Evolutionary conservation across 345 rosid species (phyloP), one percentile per base, ranked within the genome.

Genomic region (Lumnitzera littorea): DNA sequence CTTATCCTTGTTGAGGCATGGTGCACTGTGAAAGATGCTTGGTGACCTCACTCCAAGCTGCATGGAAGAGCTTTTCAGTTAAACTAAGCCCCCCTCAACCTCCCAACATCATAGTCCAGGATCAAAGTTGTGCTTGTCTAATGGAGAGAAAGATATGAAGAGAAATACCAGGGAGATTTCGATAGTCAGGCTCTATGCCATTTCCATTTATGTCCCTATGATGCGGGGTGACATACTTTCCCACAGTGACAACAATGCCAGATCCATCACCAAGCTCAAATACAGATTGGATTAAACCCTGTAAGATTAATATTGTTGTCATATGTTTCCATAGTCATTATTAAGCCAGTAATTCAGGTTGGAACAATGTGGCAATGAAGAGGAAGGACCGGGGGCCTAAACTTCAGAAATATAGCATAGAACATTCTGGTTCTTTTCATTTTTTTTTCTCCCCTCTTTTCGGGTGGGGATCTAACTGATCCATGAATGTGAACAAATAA

Each of bases 231-330:
- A 82, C 96, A 62, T 89, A 89, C 75, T 87, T 89, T 54, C 98
- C 95, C 15, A 87, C 73, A 46, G 96, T 84, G 64, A 89, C 87
- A 51, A 82, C 91, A 56, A 92, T 85, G 54, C 97, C 98, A 53
- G 97, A 92, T 50, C 98, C 96, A 72, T 92, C 98, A 48, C 67
- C 67, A 66, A 89, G 98, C 63, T 92, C 98, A 48, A 74, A 92
- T 48, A 92, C 97, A 1, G 96, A 87, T 46, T 92, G 95, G 68
- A 92, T 92, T 77, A 89, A 72, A 58, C 96, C 96, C 98, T 87
- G 77, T 50, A 29, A 70, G 58, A 57, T 25, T n/a, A 58, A 24
- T 29, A 46, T 50, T 15, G 24, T 4, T 36, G 7, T 36, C 43
- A 36, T 36, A 36, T 4, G 43, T 36, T 36, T 36, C 43, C 43